These are phyloP conservation scores for Pseudocercospora crystallina DNA, from an alignment of 2,329 filamentous ascomycete species.

Conservation along the genomic window DNA sequence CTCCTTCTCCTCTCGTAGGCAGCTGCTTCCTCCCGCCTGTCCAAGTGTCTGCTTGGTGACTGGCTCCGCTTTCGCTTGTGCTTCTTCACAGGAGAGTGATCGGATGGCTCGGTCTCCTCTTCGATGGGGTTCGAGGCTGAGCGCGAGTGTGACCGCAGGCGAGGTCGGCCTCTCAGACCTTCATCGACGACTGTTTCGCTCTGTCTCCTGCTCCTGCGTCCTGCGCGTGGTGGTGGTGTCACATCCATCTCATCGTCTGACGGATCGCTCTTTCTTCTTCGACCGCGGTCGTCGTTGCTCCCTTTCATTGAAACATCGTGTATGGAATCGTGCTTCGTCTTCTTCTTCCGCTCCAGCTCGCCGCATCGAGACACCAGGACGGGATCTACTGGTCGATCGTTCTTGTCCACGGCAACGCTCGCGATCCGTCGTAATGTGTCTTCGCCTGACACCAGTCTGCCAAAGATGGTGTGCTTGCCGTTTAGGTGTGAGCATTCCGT, in stretches of 20 bases:
- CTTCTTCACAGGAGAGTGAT: conserved; percentile 28
- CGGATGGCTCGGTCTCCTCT: conserved; percentile 23
- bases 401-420: conserved; percentile 38
- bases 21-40: conserved; percentile 22
- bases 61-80: conserved; percentile 39
- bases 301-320: conserved; percentile 9
- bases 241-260: conserved; percentile 32
- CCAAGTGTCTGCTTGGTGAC: conserved; percentile 32
- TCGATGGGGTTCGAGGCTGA: conserved; percentile 33
- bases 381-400: conserved; percentile 37
- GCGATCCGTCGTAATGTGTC: conserved; percentile 37
- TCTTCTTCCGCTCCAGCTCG: conserved; percentile 39
- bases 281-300: conserved; percentile 24
- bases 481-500: conserved; percentile 41
- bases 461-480: conserved; percentile 45
- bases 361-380: conserved; percentile 41
- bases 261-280: conserved; percentile 29
- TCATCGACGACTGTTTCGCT: conserved; percentile 39
- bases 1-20: conserved; percentile 33
- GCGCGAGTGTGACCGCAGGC: conserved; percentile 32
- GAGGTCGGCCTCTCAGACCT: conserved; percentile 36
- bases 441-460: conserved; percentile 39
- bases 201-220: conserved; percentile 31
- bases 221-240: conserved; percentile 22
- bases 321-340: conserved; percentile 22